phyloP scores from a whole-genome alignment of 768 basidiomycete genomes.

The Sporobolomyces roseus region DNA sequence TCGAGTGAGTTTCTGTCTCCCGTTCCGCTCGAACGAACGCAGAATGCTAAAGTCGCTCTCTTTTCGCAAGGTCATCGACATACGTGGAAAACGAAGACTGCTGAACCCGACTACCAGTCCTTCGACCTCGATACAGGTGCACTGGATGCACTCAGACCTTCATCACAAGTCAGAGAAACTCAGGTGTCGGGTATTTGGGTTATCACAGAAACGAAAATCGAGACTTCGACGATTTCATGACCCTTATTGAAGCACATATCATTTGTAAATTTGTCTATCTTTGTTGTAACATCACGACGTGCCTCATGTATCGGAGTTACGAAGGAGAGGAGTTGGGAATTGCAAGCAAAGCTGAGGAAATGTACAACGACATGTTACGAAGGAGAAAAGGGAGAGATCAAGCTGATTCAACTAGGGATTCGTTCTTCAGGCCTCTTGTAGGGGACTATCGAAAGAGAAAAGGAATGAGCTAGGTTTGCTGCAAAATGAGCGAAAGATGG shows the following conservation, averaged over 20 bases:
- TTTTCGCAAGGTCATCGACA: not conserved
- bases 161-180: not conserved
- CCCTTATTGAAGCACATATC: not conserved
- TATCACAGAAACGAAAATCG: constrained; percentile 4
- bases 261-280: no score
- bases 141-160: not conserved
- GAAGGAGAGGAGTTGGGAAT: no score
- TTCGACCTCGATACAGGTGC: constrained; percentile 5
- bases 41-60: no score
- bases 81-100: not conserved
- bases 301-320: no score
- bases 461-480: not conserved
- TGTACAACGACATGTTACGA: no score
- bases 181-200: not conserved
- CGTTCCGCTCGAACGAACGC: not conserved
- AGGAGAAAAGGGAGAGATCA: no score
- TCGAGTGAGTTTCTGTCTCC: not conserved
- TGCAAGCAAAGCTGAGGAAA: no score
- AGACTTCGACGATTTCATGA: not conserved
- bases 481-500: not conserved
- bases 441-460: not conserved
- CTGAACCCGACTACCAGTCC: constrained; percentile 5
- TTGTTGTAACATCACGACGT: no score
- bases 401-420: constrained; percentile 7
- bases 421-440: constrained; percentile 3